Base-by-base conservation (phyloP, 2,329 filamentous ascomycete species). In the Sordariomycetes sp. region DNA sequence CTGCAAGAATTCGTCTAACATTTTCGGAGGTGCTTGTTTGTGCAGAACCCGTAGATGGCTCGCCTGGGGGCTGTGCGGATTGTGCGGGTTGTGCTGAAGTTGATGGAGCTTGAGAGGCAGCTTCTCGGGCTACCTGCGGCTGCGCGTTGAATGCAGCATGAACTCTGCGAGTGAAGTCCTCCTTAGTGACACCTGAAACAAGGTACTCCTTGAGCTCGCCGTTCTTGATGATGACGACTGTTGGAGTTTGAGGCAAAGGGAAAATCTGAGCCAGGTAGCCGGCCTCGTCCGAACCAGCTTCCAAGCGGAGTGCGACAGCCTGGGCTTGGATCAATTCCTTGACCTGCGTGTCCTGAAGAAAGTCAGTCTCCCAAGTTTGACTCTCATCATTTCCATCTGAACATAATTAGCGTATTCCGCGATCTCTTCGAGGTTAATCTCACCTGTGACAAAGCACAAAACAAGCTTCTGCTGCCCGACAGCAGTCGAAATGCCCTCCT, bases 391-490 rank as follows among this genome's bases (percentile, higher is more conserved):
- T n/a, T n/a, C n/a, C n/a, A n/a, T n/a, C n/a, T n/a, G n/a, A n/a
- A n/a, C n/a, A n/a, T n/a, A n/a, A n/a, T n/a, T n/a, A n/a, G n/a
- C n/a, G n/a, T n/a, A n/a, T n/a, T n/a, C n/a, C n/a, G n/a, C n/a
- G n/a, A n/a, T n/a, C n/a, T n/a, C n/a, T n/a, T n/a, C n/a, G n/a
- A n/a, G n/a, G n/a, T n/a, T n/a, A n/a, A n/a, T n/a, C n/a, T 75
- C 74, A 54, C 93, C 85, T 87, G 78, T 75, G 21, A 94, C 80
- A 57, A 95, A 93, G 60, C 86, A 94, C 20, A 84, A 72, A 1
- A 95, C 83, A 14, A 82, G 69, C 57, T 90, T 93, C 39, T 75
- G 66, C 54, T 88, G 68, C 39, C 75, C 72, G 6, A 95, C 69
- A 10, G 88, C 86, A 15, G 74, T 66, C 21, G 73, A 69, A 46